These are phyloP conservation scores for Aspergillus fumigatiaffinis DNA, from an alignment of 2,329 filamentous ascomycete species.

Conservation along the genomic window DNA sequence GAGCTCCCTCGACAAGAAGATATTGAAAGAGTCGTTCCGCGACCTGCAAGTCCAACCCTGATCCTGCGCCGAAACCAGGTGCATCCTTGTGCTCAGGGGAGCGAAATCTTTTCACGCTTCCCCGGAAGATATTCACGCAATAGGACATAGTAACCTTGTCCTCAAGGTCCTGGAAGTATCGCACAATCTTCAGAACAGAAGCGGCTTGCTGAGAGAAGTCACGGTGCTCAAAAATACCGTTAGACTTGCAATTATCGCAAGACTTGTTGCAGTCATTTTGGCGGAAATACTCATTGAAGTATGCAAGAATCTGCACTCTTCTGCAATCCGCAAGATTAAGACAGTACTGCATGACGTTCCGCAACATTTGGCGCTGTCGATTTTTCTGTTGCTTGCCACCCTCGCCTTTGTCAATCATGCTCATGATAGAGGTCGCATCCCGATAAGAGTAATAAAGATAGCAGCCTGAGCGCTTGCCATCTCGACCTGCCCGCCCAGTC, in stretches of 20 bases:
- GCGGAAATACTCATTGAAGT: conserved; percentile 85
- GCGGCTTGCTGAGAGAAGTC: conserved; percentile 75
- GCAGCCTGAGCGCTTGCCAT: conserved; percentile 82
- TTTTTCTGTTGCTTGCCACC: conserved; percentile 75
- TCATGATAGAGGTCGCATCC: conserved; percentile 69
- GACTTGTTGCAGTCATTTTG: conserved; percentile 65
- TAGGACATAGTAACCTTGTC: conserved; percentile 69
- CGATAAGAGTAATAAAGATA: conserved; percentile 83
- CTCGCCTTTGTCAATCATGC: conserved; percentile 79
- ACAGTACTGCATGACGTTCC: conserved; percentile 79
- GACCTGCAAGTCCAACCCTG: conserved; percentile 67
- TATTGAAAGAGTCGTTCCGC: conserved; percentile 79
- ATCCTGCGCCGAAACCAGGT: conserved; percentile 64
- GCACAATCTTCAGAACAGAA: conserved; percentile 66
- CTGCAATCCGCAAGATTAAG: conserved; percentile 87
- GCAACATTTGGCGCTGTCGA: conserved; percentile 78
- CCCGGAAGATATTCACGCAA: conserved; percentile 79
- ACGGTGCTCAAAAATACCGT: conserved; percentile 63
- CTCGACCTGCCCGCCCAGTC: conserved; percentile 88
- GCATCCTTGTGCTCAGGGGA: conserved; percentile 48
- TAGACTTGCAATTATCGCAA: conserved; percentile 87
- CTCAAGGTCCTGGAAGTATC: conserved; percentile 41
- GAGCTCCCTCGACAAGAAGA: conserved; percentile 67
- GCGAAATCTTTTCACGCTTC: conserved; percentile 59
- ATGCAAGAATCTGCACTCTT: conserved; percentile 80